A percentile compares a stretch with the other conserved stretches of the same genome.
Evolutionary conservation across 2,329 filamentous ascomycete genomes (phyloP).

Genomic region (Rhinocladiella mackenziei): DNA sequence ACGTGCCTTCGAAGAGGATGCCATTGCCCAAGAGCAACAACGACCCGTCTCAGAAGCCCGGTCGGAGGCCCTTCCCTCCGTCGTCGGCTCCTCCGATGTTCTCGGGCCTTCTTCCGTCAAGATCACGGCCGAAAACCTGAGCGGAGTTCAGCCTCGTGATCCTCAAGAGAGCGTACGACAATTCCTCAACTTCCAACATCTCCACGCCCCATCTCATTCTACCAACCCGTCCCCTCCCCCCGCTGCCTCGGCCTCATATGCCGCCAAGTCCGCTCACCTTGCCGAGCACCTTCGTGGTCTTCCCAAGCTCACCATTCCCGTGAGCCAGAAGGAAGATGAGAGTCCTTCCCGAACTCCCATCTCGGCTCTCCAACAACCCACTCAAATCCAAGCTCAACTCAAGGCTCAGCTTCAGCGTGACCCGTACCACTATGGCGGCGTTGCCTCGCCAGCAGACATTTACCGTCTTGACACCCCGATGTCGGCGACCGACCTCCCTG

Average conservation of each 20-base stretch:
- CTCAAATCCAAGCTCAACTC: conserved; percentile 26
- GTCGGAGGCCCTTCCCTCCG: conserved; percentile 76
- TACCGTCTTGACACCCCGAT: conserved; percentile 82
- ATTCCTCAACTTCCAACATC: conserved; percentile 80
- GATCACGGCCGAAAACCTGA: conserved; percentile 70
- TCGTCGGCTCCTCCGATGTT: conserved; percentile 87
- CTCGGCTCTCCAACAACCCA: conserved; percentile 30
- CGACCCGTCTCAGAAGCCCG: conserved; percentile 56
- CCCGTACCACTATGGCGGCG: conserved; percentile 32
- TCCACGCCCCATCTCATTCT: conserved; percentile 45
- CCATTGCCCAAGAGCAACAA: too few relatives aligned
- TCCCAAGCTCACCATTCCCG: conserved; percentile 56
- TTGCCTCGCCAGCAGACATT: conserved; percentile 53
- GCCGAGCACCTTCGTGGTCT: conserved; percentile 52
- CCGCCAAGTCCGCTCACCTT: conserved; percentile 34
- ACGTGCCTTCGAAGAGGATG: conserved; percentile 62
- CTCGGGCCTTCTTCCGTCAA: conserved; percentile 68
- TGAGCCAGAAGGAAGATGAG: conserved; percentile 31
- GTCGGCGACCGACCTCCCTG: conserved; percentile 83
- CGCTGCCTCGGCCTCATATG: conserved; percentile 33
- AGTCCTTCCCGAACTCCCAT: conserved; percentile 32
- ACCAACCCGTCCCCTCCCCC: conserved; percentile 51
- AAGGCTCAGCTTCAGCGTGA: conserved; percentile 50
- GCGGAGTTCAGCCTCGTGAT: conserved; percentile 66
- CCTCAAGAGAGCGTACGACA: conserved; percentile 91